Base-by-base conservation (phyloP, 2,329 filamentous ascomycete species). In the Orbilia blumenaviensis region DNA sequence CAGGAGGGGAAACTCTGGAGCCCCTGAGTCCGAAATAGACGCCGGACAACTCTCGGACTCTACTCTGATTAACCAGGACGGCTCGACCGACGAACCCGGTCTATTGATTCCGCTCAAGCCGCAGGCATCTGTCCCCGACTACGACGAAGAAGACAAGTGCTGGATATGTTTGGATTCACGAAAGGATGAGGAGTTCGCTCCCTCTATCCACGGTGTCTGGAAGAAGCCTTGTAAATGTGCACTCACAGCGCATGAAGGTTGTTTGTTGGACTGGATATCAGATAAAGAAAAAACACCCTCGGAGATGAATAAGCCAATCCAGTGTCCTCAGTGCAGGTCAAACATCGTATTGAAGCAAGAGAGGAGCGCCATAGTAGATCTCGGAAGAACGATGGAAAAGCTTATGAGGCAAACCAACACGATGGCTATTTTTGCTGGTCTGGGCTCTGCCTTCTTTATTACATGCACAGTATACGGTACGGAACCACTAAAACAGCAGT, bases 211-310 rank as follows among this genome's bases (percentile, higher is more conserved):
- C 10, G 77, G 77, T 14, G 83, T 85, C 66, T 99, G 95, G 94
- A 89, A 92, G 48, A 92, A 91, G 66, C 94, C 95, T 1, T 99
- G 95, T 82, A 91, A 91, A 0, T 99, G 95, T 83, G 93, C 92
- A 10, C 86, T 99, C 41, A 92, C 92, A 67, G 95, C 94, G 0
- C 95, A 99, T 82, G 93, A 98, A 82, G 88, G 89, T 75, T 97
- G 94, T 82, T 87, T 98, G 78, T 86, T 98, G 41, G 91, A 93
- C 80, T 99, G 94, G 94, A 91, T 98, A 16, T 91, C 92, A n/a
- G 93, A 97, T 81, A 88, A 93, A 81, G 78, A 80, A 50, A 80
- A 78, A 44, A 78, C 52, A 5, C 78, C 77, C 18, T 80, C 81
- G 23, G 82, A 81, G 27, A 64, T 69, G 72, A 72, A 77, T 14